Conservation (phyloP, 306 rosid genomes). For the Cicer arietinum region DNA sequence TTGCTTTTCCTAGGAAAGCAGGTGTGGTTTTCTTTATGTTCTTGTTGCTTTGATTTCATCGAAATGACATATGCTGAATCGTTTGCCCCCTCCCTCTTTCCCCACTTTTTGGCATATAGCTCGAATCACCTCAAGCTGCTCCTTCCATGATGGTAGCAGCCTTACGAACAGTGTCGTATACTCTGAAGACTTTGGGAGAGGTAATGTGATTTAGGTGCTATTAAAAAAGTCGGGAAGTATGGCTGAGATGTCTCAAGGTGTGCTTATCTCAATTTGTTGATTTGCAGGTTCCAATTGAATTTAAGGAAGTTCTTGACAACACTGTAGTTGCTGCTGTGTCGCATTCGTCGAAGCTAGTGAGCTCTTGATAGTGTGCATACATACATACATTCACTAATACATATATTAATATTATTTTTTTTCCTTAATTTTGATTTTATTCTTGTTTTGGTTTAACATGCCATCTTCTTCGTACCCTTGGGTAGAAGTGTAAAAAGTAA, state of each 20-base stretch:
- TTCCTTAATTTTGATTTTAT: conserved; percentile 31
- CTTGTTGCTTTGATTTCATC: conserved; percentile 11
- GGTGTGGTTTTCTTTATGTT: conserved; percentile 49
- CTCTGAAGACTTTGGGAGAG: conserved; percentile 89
- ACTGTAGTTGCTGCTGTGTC: conserved; percentile 89
- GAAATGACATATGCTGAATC: conserved; percentile 18
- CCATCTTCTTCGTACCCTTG: conserved; percentile 25
- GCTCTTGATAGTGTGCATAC: conserved; percentile 43
- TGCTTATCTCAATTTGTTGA: conserved; percentile 45
- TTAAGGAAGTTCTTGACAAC: conserved; percentile 88
- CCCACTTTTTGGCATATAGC: conserved; percentile 57
- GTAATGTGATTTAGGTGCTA: conserved; percentile 43
- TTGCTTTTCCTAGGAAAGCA: conserved; percentile 80
- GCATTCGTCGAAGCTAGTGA: conserved; percentile 87
- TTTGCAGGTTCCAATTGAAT: conserved; percentile 88
- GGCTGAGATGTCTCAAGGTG: conserved; percentile 20
- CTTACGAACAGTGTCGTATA: conserved; percentile 80
- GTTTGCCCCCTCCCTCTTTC: not conserved
- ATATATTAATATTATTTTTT: conserved; percentile 7
- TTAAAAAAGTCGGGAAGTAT: conserved; percentile 12
- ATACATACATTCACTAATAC: not conserved
- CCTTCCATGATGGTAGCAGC: conserved; percentile 88
- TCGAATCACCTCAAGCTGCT: conserved; percentile 76
- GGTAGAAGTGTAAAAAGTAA: conserved; percentile 18
- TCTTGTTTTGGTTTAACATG: conserved; percentile 22